Base-by-base conservation (phyloP, 495 filamentous ascomycete genomes). In the Penicillium pancosmium region DNA sequence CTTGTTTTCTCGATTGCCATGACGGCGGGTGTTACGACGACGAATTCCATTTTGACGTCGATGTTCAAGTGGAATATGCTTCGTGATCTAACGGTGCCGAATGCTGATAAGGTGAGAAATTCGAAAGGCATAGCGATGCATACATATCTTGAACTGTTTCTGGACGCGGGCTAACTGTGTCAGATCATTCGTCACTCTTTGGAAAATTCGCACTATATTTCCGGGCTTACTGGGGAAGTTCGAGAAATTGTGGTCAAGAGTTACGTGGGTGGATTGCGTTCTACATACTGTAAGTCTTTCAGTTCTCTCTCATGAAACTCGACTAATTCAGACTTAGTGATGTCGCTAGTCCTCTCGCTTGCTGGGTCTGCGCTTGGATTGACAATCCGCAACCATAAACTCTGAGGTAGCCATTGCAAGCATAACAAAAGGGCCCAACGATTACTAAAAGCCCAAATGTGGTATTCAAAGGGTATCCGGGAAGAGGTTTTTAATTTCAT, bases 131-230 rank as follows among this genome's bases (percentile, higher is more conserved):
- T 23, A 23, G 23, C 2, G 23, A 23, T 23, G 23, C 4, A 21
- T 21, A 3, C n/a, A n/a, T n/a, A n/a, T 23, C 6, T 31, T 31
- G 8, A 8, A 9, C 27, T 31, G 4, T 31, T 31, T 23, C 23
- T 23, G 3, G 23, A 2, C 5, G 1, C 27, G 8, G 6, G 21
- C 46, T 48, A 27, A 48, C 21, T 13, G 19, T 1, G 6, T 27
- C 11, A 48, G 46, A 48, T 48, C 23, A 48, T 48, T 27, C 46
- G 46, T 27, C 46, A 27, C 10, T 48, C 46, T 48, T 15, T 48
- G 46, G 46, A 10, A 4, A 48, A 48, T 15, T 48, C 23, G 9
- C 46, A 48, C 15, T 48, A 25, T n/a, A 48, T 48, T n/a, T 25
- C 46, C 1, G 21, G 15, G 3, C 12, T 48, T 5, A 27, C 46